Evolutionary conservation across 805 yeast genomes (phyloP).

Genomic region (Yarrowia phangngaensis): DNA sequence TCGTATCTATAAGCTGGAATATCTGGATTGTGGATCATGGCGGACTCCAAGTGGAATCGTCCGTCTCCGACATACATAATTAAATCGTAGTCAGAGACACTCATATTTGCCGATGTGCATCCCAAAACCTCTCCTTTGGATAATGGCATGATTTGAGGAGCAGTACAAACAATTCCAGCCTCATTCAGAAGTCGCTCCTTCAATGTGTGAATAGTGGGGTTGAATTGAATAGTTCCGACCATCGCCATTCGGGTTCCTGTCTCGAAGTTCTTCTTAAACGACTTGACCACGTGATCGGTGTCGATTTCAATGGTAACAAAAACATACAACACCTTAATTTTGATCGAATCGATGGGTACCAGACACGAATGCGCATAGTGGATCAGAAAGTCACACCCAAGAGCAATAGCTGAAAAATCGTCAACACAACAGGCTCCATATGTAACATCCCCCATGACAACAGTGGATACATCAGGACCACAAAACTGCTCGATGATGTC

Average conservation of each 20-base stretch:
- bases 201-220: constrained; percentile 84
- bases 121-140: constrained; percentile 96
- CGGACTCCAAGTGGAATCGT: constrained; percentile 87
- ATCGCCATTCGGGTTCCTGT: constrained; percentile 67
- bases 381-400: constrained; percentile 90
- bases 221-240: constrained; percentile 95
- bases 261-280: constrained; percentile 65
- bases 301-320: constrained; percentile 92
- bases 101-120: constrained; percentile 81
- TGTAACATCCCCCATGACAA: constrained; percentile 98
- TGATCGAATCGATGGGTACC: constrained; percentile 90
- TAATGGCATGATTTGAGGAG: constrained; percentile 90
- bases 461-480: constrained; percentile 57
- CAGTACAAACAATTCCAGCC: constrained; percentile 54
- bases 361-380: constrained; percentile 97
- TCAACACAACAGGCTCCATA: constrained; percentile 99
- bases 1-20: constrained; percentile 92
- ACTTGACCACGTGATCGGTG: constrained; percentile 71
- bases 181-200: constrained; percentile 49
- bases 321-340: constrained; percentile 86
- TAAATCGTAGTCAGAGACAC: constrained; percentile 52
- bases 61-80: constrained; percentile 96
- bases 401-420: constrained; percentile 87
- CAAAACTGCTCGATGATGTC: constrained; percentile 93
- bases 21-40: constrained; percentile 95